Conservation (phyloP, 805 yeast genomes). For the Ogataea allantospora region DNA sequence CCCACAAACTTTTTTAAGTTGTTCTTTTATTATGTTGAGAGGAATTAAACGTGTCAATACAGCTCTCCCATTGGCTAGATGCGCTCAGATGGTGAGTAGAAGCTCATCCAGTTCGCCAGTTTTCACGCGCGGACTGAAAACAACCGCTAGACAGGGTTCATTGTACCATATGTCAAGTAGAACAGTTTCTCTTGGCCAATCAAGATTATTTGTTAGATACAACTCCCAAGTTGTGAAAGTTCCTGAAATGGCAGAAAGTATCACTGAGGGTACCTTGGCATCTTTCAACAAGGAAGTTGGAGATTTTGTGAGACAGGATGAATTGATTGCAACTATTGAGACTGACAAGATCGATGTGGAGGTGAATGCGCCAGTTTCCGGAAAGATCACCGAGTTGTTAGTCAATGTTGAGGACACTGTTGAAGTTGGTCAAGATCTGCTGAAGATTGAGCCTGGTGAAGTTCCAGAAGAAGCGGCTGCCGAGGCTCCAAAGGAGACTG, state of each 20-base stretch:
- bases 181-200: slow-evolving; percentile 3
- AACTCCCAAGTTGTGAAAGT: slow-evolving; percentile 66
- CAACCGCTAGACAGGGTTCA: slow-evolving; percentile 6
- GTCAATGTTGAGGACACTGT: slow-evolving; percentile 90
- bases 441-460: slow-evolving; percentile 77
- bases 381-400: slow-evolving; percentile 81
- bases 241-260: slow-evolving; percentile 98
- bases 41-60: slow-evolving; percentile 7
- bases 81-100: slow-evolving; percentile 1
- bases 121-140: slow-evolving; percentile 5
- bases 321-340: slow-evolving; percentile 93
- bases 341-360: slow-evolving; percentile 98
- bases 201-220: slow-evolving; percentile 26
- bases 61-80: slow-evolving; percentile 4
- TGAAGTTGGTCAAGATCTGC: slow-evolving; percentile 90
- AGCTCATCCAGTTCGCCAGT: neutral
- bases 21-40: slow-evolving; percentile 8
- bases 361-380: slow-evolving; percentile 90
- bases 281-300: slow-evolving; percentile 72
- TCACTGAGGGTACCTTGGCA: slow-evolving; percentile 92
- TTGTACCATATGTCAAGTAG: slow-evolving; percentile 1
- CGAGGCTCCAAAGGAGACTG: slow-evolving; percentile 35
- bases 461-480: slow-evolving; percentile 44
- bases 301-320: slow-evolving; percentile 83
- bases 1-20: slow-evolving; percentile 10